Conservation (phyloP, 2,329 filamentous ascomycete species). For the Drechslerella stenobrocha region DNA sequence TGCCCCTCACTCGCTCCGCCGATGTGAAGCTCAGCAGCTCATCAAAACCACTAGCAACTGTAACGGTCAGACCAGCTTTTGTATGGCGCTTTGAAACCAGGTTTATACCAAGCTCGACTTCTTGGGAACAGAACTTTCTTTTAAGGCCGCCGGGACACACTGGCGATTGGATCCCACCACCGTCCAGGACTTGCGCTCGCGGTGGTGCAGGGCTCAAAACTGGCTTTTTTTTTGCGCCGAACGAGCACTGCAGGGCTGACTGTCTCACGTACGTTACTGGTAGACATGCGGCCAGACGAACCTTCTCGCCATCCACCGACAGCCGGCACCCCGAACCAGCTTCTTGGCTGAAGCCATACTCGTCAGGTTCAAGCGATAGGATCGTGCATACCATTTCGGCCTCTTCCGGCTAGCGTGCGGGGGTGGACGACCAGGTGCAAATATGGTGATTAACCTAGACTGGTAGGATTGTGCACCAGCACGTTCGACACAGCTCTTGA, state of each 20-base stretch:
- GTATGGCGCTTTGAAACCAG: background rate
- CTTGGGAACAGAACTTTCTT: background rate
- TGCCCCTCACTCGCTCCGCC: background rate
- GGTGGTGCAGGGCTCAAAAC: conserved; percentile 1
- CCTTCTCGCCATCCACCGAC: no score
- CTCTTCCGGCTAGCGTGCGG: conserved; percentile 5
- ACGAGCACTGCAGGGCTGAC: background rate
- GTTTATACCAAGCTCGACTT: background rate
- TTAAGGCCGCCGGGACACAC: conserved; percentile 1
- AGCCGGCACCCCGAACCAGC: no score
- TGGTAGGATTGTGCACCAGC: conserved; percentile 4
- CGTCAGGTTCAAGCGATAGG: conserved; percentile 18
- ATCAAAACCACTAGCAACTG: background rate
- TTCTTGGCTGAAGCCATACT: conserved; percentile 1
- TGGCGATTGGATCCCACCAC: conserved; percentile 2
- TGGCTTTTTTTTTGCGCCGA: background rate
- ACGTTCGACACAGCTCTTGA: no score
- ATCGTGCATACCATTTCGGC: conserved; percentile 30
- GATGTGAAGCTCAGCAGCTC: background rate
- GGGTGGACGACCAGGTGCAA: background rate
- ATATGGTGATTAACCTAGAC: background rate
- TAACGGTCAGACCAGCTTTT: background rate
- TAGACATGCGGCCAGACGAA: no score
- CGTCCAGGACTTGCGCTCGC: background rate
- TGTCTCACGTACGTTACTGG: no score